phyloP scores from a whole-genome alignment of 495 filamentous ascomycete genomes.

The Talaromyces ruber region DNA sequence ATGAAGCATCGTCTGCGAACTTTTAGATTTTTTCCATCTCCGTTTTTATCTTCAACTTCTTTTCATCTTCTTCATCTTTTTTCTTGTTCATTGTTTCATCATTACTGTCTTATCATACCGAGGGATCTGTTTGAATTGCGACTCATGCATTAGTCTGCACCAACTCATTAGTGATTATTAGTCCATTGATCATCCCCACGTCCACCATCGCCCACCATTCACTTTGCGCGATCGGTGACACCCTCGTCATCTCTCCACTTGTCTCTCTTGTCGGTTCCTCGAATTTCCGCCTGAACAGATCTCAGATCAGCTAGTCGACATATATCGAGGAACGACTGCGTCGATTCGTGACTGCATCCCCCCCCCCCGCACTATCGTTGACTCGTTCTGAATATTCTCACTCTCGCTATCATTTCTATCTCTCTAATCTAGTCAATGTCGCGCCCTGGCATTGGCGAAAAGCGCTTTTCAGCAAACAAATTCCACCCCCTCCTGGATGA shows the following conservation, averaged over 20 bases:
- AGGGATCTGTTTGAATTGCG: background rate
- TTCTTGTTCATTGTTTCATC: background rate
- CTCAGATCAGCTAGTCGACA: background rate
- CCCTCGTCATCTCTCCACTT: background rate
- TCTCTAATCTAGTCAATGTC: background rate
- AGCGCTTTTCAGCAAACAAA: conserved; percentile 32
- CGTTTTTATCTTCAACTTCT: background rate
- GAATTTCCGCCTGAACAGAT: background rate
- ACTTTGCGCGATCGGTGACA: background rate
- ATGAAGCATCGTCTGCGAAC: background rate
- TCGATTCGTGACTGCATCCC: background rate
- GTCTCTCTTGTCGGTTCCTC: background rate
- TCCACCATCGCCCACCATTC: background rate
- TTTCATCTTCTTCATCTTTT: background rate
- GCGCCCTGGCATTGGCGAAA: conserved; percentile 24
- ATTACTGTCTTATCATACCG: background rate
- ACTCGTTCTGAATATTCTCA: background rate
- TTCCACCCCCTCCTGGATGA: conserved; percentile 40
- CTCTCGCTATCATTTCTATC: background rate
- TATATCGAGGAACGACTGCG: background rate
- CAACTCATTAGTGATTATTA: background rate
- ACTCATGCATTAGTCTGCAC: background rate
- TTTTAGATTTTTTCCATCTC: background rate
- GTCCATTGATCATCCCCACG: background rate
- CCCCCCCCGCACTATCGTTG: background rate